These are phyloP conservation scores for Exophiala lecanii-corni DNA, from an alignment of 2,329 filamentous ascomycete genomes.

Conservation along the genomic window DNA sequence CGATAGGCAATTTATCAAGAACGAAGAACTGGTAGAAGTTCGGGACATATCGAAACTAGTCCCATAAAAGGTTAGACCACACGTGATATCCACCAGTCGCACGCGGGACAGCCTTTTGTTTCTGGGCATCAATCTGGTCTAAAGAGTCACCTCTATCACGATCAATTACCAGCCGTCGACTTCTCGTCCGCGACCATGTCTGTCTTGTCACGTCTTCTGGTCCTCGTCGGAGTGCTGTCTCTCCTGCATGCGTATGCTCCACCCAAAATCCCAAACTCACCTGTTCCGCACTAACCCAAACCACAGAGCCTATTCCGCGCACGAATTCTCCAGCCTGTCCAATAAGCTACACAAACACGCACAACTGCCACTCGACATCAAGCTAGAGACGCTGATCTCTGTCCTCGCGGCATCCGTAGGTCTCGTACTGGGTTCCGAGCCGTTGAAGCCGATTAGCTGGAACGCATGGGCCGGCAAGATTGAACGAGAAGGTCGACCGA, in stretches of 20 bases:
- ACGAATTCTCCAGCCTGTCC: slow-evolving; percentile 75
- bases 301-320: slow-evolving; percentile 85
- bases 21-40: no score
- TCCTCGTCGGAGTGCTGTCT: slow-evolving; percentile 69
- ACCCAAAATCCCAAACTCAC: not conserved
- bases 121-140: no score
- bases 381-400: slow-evolving; percentile 76
- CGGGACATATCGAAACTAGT: no score
- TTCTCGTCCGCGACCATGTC: slow-evolving; percentile 51
- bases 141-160: no score
- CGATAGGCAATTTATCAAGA: no score
- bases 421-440: slow-evolving; percentile 71
- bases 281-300: slow-evolving; percentile 18
- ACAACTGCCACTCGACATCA: slow-evolving; percentile 75
- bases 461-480: slow-evolving; percentile 70
- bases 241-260: slow-evolving; percentile 76
- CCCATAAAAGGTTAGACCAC: no score
- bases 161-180: not conserved
- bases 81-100: no score
- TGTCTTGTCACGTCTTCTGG: slow-evolving; percentile 65
- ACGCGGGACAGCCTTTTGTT: no score
- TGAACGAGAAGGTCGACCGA: slow-evolving; percentile 66
- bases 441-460: slow-evolving; percentile 82
- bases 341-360: slow-evolving; percentile 27
- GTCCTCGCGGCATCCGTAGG: slow-evolving; percentile 77